phyloP scores from a whole-genome alignment of 371 early-diverging fungal genomes.

The Mortierella sp. region DNA sequence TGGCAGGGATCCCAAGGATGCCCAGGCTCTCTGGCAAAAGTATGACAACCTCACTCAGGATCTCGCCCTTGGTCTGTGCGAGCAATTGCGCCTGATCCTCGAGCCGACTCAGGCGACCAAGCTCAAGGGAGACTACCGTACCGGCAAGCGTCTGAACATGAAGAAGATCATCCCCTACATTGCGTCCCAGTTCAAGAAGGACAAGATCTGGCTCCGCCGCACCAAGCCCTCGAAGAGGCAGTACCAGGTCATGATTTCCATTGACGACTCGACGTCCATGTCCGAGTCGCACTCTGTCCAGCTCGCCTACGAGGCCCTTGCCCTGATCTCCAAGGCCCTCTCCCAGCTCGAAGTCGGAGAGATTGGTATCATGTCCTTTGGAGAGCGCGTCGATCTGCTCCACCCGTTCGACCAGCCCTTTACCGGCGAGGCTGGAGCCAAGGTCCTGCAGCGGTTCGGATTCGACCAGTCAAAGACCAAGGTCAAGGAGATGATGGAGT shows the following conservation, averaged over 20 bases:
- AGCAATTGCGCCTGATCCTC: constrained; percentile 96
- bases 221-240: constrained; percentile 98
- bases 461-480: constrained; percentile 94
- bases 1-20: constrained; percentile 71
- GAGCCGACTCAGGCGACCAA: constrained; percentile 98
- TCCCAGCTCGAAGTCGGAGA: constrained; percentile 96
- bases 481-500: constrained; percentile 85
- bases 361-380: constrained; percentile 92
- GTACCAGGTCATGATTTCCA: constrained; percentile 98
- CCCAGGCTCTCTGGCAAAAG: constrained; percentile 89
- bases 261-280: constrained; percentile 99
- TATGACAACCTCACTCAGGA: constrained; percentile 92
- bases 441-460: constrained; percentile 87
- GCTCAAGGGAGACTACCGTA: constrained; percentile 98
- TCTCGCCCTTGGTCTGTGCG: constrained; percentile 91
- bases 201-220: constrained; percentile 99
- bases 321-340: constrained; percentile 92
- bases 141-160: constrained; percentile 99
- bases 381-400: constrained; percentile 86
- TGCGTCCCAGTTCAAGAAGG: constrained; percentile 98
- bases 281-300: constrained; percentile 88
- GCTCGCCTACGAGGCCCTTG: constrained; percentile 94
- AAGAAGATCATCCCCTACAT: constrained; percentile 99
- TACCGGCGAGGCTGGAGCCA: constrained; percentile 90
- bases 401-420: constrained; percentile 95